These are phyloP conservation scores for Solanum aculeatissimum DNA, from an alignment of 305 asterid species.

Conservation along the genomic window DNA sequence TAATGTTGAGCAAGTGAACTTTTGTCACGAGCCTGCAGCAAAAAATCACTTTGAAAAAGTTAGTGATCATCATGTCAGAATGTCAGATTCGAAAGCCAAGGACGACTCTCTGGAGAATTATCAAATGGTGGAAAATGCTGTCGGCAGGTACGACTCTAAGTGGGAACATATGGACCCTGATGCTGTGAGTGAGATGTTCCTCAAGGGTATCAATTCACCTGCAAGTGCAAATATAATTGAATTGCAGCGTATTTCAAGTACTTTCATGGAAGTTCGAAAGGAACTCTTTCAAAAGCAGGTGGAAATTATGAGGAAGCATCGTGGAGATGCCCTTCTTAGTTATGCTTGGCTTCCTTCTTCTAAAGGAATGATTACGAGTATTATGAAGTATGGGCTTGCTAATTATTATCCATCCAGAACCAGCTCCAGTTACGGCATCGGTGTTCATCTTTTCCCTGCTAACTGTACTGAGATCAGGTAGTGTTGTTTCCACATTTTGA, in stretches of 20 bases:
- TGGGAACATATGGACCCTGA: slow-evolving; percentile 23
- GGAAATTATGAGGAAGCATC: slow-evolving; percentile 55
- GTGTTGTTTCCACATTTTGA: slow-evolving; percentile 6
- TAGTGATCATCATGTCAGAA: slow-evolving; percentile 17
- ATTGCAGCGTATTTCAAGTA: slow-evolving; percentile 28
- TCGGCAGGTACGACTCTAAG: slow-evolving; percentile 4
- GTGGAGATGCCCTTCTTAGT: slow-evolving; percentile 70
- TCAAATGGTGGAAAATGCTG: slow-evolving; percentile 18
- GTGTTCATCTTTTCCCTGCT: slow-evolving; percentile 73
- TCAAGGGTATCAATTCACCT: slow-evolving; percentile 31
- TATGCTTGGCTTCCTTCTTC: slow-evolving; percentile 96
- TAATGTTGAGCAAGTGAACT: slow-evolving; percentile 29
- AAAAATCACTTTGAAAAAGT: slow-evolving; percentile 27
- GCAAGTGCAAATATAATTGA: slow-evolving; percentile 36
- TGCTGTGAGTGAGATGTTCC: slow-evolving; percentile 39
- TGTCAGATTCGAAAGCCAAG: slow-evolving; percentile 10
- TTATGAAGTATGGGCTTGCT: slow-evolving; percentile 64
- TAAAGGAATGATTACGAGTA: slow-evolving; percentile 30
- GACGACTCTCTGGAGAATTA: slow-evolving; percentile 18
- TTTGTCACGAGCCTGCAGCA: slow-evolving; percentile 20
- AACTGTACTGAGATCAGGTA: slow-evolving; percentile 74
- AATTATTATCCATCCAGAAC: slow-evolving; percentile 22
- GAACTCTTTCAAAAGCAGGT: slow-evolving; percentile 80
- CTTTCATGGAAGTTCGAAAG: slow-evolving; percentile 34
- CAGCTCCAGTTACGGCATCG: slow-evolving; percentile 40